Base-by-base conservation (phyloP, 371 early-diverging fungal genomes). In the Lichtheimia ramosa region DNA sequence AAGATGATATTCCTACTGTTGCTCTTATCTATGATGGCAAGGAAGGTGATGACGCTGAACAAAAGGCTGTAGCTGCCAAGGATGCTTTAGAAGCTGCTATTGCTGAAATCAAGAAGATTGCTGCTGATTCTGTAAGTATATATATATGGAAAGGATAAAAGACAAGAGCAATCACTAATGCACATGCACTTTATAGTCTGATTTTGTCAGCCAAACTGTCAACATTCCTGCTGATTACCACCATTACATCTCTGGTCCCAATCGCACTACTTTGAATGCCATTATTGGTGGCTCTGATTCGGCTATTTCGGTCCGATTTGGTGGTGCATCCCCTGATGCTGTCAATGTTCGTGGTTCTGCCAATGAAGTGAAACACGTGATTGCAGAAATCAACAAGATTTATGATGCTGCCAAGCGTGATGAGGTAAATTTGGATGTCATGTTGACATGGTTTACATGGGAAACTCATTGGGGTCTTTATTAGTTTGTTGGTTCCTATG, bases 301-400 rank as follows among this genome's bases (percentile, higher is more conserved):
- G 50, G 75, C 87, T 16, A 91, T 87, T 3, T 73, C 77, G 7
- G 85, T 96, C 43, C 86, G 84, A 42, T 87, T 95, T 68, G 93
- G 92, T 24, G 62, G 82, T 18, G 61, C 70, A 14, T 46, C 58
- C 18, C 73, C 78, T 18, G 86, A 89, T 58, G 81, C 83, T 14
- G 81, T 96, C 40, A 82, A 87, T 50, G 77, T 97, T 63, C 88
- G 87, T 62, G 98, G 98, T 39, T 89, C 91, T 15, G 80, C 78
- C 49, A 83, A 83, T 16, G 89, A 91, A 23, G 96, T 93, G 0
- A 84, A 83, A 10, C 83, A 86, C 21, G 89, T 89, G 1, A 49
- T 82, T 39, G 75, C 66, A 18, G 88, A 88, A 65, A 74, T 97
- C 51, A 63, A 73, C 28, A 83, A 85, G 52, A 70, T 89, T 13